Conservation (phyloP, 192 early-diverging fungal genomes). For the Geranomyces variabilis region DNA sequence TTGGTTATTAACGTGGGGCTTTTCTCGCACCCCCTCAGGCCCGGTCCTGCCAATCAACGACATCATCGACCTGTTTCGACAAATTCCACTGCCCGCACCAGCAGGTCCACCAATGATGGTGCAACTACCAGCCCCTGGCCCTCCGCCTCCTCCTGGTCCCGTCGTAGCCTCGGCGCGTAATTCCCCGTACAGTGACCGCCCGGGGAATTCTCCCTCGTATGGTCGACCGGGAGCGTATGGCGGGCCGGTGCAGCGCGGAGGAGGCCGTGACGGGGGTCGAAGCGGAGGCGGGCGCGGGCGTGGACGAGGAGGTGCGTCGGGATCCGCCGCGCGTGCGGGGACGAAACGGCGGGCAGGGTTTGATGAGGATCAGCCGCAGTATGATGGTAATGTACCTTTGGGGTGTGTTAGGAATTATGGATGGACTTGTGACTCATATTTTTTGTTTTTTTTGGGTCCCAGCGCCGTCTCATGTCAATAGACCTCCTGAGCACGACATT, state of each 20-base stretch:
- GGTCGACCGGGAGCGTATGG: neutral
- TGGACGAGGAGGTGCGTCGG: constrained; percentile 3
- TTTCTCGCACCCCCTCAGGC: too few relatives aligned
- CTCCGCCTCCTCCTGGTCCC: neutral
- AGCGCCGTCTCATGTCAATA: constrained; percentile 22
- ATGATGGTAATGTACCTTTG: constrained; percentile 30
- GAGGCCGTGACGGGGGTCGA: neutral
- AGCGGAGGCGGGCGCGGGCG: constrained; percentile 9
- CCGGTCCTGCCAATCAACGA: constrained; percentile 41
- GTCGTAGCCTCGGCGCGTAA: neutral
- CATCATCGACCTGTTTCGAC: constrained; percentile 39
- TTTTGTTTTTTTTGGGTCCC: neutral
- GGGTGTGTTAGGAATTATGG: too few relatives aligned
- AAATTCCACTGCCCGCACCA: constrained; percentile 36
- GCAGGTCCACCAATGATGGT: constrained; percentile 27
- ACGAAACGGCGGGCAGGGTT: constrained; percentile 24
- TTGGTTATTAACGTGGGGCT: too few relatives aligned
- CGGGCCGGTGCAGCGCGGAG: neutral
- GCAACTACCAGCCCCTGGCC: neutral
- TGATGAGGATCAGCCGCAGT: constrained; percentile 18
- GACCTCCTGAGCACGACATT: constrained; percentile 33
- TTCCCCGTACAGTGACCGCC: neutral
- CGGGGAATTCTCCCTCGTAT: neutral
- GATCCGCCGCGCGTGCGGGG: neutral
- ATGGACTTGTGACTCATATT: too few relatives aligned